phyloP scores from a whole-genome alignment of 768 basidiomycete genomes.

The Podaxis carcinomalis region DNA sequence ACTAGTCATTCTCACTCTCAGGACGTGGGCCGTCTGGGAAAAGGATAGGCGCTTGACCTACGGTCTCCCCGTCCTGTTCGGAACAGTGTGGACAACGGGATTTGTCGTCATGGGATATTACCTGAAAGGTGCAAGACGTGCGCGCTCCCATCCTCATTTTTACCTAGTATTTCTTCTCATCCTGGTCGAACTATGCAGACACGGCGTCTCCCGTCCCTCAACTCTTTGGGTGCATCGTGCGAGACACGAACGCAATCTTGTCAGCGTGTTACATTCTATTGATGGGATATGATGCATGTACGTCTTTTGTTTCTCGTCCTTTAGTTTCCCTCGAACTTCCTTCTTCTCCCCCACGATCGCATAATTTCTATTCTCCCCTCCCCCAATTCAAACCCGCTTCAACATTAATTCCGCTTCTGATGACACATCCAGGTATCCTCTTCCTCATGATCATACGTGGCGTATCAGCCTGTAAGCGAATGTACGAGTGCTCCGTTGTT shows the following conservation, averaged over 20 bases:
- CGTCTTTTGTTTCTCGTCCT: neutral
- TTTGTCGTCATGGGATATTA: constrained; percentile 4
- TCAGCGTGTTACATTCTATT: constrained; percentile 5
- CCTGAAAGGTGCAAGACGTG: neutral
- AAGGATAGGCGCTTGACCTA: constrained; percentile 1
- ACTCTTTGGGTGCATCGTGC: constrained; percentile 7
- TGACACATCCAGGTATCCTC: constrained; percentile 1
- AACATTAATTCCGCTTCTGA: neutral
- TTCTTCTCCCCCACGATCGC: neutral
- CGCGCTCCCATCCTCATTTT: neutral
- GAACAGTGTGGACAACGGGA: constrained; percentile 1
- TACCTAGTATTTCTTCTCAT: neutral
- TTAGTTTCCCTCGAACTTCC: neutral
- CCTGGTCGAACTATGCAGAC: neutral
- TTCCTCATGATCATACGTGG: constrained; percentile 8
- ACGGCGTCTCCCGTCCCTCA: constrained; percentile 4
- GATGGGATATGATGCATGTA: constrained; percentile 9
- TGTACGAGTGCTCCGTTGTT: too few relatives aligned
- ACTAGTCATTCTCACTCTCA: constrained; percentile 10
- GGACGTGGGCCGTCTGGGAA: constrained; percentile 12
- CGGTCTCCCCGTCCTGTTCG: constrained; percentile 1
- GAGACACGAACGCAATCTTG: neutral
- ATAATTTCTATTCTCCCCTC: neutral
- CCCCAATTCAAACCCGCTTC: neutral
- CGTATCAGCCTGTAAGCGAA: constrained; percentile 5